These are phyloP conservation scores for Arctium minus DNA, from an alignment of 129 eudicot species.

Conservation along the genomic window DNA sequence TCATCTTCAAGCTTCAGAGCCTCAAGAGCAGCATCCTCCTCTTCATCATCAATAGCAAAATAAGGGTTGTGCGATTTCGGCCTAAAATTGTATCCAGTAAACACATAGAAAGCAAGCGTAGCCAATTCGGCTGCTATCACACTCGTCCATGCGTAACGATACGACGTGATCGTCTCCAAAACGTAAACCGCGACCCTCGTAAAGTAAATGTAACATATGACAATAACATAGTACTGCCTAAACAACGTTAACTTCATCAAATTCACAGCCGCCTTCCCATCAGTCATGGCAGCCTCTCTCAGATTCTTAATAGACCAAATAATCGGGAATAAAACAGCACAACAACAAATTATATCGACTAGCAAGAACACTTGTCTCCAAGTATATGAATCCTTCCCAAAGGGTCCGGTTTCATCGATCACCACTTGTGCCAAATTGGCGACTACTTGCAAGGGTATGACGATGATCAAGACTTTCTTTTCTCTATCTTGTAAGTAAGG, in stretches of 20 bases:
- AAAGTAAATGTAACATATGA: slow-evolving; percentile 50
- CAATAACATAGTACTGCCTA: slow-evolving; percentile 55
- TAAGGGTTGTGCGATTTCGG: slow-evolving; percentile 54
- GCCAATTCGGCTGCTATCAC: slow-evolving; percentile 52
- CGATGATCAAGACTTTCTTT: slow-evolving; percentile 51
- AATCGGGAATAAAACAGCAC: slow-evolving; percentile 57
- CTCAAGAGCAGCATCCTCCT: slow-evolving; percentile 61
- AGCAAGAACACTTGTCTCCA: slow-evolving; percentile 55
- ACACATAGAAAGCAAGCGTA: slow-evolving; percentile 55
- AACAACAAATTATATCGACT: slow-evolving; percentile 52
- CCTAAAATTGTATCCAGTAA: slow-evolving; percentile 59
- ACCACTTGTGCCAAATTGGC: slow-evolving; percentile 58
- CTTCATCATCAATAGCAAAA: slow-evolving; percentile 58
- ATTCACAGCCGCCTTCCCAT: slow-evolving; percentile 58
- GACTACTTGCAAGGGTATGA: slow-evolving; percentile 51
- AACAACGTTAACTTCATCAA: slow-evolving; percentile 60
- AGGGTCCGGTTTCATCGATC: slow-evolving; percentile 56
- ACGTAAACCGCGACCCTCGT: slow-evolving; percentile 51
- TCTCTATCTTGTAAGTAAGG: slow-evolving; percentile 50
- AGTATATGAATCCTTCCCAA: slow-evolving; percentile 36
- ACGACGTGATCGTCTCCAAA: slow-evolving; percentile 47
- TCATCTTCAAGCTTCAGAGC: slow-evolving; percentile 55
- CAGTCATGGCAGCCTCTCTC: slow-evolving; percentile 51
- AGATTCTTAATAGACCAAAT: slow-evolving; percentile 55
- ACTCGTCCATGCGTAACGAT: slow-evolving; percentile 47